Evolutionary conservation across 1,284 basidiomycete genomes (phyloP), one percentile per base, ranked within the genome.

Genomic region (Ustilago cynodontis): DNA sequence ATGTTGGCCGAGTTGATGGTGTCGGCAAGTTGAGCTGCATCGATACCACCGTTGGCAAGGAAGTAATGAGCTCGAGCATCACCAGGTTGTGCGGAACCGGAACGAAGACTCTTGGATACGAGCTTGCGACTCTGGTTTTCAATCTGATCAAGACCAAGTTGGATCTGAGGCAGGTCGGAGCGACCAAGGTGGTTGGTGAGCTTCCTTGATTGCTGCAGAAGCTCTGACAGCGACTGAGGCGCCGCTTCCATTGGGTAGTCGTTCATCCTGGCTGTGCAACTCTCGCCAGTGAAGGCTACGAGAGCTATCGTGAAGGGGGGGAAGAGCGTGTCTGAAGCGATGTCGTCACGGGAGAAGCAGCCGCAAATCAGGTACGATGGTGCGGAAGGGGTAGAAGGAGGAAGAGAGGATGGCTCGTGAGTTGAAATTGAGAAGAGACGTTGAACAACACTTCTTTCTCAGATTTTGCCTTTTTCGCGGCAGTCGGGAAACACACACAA

Each of bases 91-190:
- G 93, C 93, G 91, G 93, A 89, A 11, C 72, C 78, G 33, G 65
- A 65, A n/a, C 79, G 68, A 28, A 81, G 66, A 59, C 73, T 78
- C 61, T 83, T 81, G 60, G 77, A 77, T 33, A 76, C 77, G 59
- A 85, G 85, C 61, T 80, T 83, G 59, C 85, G 71, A 62, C 77
- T 79, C 86, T 95, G 93, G 0, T 92, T 91, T 85, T 97, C 94
- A 76, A 97, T 93, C 87, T 97, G 94, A 86, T 95, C 94, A 43
- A 97, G 89, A 3, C 93, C 93, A 54, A 96, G 91, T 73, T 93
- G 91, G 37, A 97, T 91, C 3, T 91, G 90, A 9, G 94, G 94
- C 1, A 97, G 87, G 77, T 94, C 93, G 5, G 92, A 80, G n/a
- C 80, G 79, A 11, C 80, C 80, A 18, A 82, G 80, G 33, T 85